Evolutionary conservation across 2,329 filamentous ascomycete species (phyloP).

Genomic region (Phaeosphaeriaceae sp.): DNA sequence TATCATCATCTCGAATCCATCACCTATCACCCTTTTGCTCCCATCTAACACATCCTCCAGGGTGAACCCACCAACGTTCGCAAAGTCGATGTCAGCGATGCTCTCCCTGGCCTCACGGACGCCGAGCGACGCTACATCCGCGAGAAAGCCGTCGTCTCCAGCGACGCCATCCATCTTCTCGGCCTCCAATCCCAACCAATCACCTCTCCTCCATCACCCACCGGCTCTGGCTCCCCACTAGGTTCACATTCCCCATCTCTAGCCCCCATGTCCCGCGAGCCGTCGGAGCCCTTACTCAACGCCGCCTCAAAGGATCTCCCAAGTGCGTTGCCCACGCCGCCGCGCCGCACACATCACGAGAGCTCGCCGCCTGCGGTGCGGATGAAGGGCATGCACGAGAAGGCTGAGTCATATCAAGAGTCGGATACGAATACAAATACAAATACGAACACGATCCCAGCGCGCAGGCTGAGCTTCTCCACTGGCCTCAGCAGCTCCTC

Average conservation of each 20-base stretch:
- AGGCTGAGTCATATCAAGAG: constrained; percentile 15
- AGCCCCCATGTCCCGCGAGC: constrained; percentile 19
- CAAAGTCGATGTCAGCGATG: constrained; percentile 34
- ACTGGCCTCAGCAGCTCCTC: background rate
- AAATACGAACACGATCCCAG: constrained; percentile 10
- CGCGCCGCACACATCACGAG: constrained; percentile 24
- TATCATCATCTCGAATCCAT: background rate
- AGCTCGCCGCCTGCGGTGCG: constrained; percentile 23
- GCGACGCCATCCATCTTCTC: constrained; percentile 34
- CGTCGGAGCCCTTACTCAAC: constrained; percentile 29
- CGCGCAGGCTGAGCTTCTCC: background rate
- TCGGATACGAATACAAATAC: constrained; percentile 9
- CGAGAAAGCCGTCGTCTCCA: constrained; percentile 32
- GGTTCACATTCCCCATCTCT: constrained; percentile 13
- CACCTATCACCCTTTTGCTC: background rate
- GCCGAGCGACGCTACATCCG: constrained; percentile 36
- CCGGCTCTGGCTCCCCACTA: constrained; percentile 16
- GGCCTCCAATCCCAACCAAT: constrained; percentile 15
- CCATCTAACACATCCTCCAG: constrained; percentile 14
- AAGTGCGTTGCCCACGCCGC: constrained; percentile 26
- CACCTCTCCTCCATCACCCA: constrained; percentile 18
- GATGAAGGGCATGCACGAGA: constrained; percentile 31
- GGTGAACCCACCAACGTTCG: constrained; percentile 40
- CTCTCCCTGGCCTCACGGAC: constrained; percentile 38
- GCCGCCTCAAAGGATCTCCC: constrained; percentile 31